Conservation (phyloP, 257 asterid genomes). For the Solanum lycopersicoides region DNA sequence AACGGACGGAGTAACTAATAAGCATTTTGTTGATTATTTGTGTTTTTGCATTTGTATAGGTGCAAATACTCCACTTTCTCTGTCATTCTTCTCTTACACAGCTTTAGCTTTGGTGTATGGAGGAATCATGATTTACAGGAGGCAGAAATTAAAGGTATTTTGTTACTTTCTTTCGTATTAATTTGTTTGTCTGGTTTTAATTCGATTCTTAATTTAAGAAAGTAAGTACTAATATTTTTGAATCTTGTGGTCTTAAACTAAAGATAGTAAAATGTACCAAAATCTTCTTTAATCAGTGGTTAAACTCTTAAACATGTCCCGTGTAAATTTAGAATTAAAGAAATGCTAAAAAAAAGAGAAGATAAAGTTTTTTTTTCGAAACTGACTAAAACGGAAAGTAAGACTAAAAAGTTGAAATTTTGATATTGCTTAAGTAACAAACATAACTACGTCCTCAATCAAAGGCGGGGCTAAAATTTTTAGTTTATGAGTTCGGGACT, state of each 20-base stretch:
- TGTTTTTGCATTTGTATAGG: constrained; percentile 21
- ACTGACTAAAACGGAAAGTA: no score
- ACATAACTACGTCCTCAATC: neutral
- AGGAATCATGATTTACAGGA: constrained; percentile 39
- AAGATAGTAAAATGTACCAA: neutral
- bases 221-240: neutral
- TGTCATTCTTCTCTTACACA: constrained; percentile 50
- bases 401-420: no score
- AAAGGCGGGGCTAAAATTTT: neutral
- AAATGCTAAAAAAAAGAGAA: neutral
- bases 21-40: neutral
- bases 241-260: neutral
- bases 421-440: neutral
- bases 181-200: neutral
- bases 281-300: accelerated
- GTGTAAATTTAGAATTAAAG: neutral
- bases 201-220: accelerated
- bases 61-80: constrained; percentile 59
- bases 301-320: neutral
- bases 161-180: neutral
- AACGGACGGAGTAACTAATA: accelerated
- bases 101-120: constrained; percentile 56
- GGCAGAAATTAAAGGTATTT: constrained; percentile 46
- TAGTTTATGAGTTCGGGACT: neutral
- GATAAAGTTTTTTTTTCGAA: neutral